Evolutionary conservation across 306 rosid genomes (phyloP), one percentile per base, ranked within the genome.

Genomic region (Elaeagnus macrophylla): DNA sequence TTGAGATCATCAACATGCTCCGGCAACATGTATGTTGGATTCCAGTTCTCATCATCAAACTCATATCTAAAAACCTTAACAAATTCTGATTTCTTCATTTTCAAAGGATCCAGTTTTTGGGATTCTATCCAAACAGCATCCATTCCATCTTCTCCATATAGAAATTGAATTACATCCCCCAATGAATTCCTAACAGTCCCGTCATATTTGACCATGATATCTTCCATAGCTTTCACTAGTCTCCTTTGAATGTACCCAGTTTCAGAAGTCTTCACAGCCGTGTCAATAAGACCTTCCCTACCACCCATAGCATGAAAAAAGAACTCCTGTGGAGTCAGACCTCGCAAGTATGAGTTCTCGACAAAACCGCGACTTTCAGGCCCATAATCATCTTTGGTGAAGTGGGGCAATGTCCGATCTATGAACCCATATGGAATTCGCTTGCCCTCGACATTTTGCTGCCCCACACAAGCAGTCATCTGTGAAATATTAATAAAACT

Each of bases 401-500:
- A 93, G 79, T 93, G 99, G 52, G 99, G 99, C 65, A 93, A 57
- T 12, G 99, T 93, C 53, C 99, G 89, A 64, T 79, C 99, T 37
- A 87, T 75, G 71, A 93, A 93, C 65, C 99, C 99, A 66, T 78
- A 93, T 5, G 99, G 99, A 67, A 93, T 93, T 45, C 99, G 94
- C 77, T 87, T 93, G 50, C 99, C 99, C 88, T 93, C 99, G 49
- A 93, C 99, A 57, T 93, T 93, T 68, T 93, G 99, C 69, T 93
- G 99, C 44, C 96, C 99, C 79, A 93, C 99, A 81, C 99, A 93
- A 75, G 99, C 99, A 75, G 99, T 93, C 99, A 93, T 93, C 79
- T 93, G 99, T 54, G 99, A 93, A 58, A 93, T 93, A 68, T 93
- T 93, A 62, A 93, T 93, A 60, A 93, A 93, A 87, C 99, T 93